phyloP scores from a whole-genome alignment of 73 alveolate species.

The Paramecium octaurelia region DNA sequence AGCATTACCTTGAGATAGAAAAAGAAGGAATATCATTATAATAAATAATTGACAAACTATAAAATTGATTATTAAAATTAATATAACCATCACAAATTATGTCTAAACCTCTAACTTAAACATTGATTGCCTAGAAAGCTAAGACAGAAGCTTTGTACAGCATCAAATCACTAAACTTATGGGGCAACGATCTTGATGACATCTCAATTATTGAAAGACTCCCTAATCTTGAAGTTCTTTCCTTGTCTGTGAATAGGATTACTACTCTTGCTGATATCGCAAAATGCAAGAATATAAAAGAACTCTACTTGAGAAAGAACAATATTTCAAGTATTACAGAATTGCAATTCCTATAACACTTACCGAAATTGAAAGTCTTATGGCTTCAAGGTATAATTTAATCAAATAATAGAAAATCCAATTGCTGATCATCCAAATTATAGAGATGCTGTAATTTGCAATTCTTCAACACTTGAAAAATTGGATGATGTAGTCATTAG shows the following conservation, averaged over 20 bases:
- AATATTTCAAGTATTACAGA: slow-evolving; percentile 79
- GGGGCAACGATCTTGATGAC: slow-evolving; percentile 89
- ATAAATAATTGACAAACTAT: background rate
- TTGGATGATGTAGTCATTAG: slow-evolving; percentile 82
- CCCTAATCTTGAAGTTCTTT: slow-evolving; percentile 86
- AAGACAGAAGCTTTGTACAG: slow-evolving; percentile 60
- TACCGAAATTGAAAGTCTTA: slow-evolving; percentile 79
- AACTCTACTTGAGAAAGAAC: slow-evolving; percentile 91
- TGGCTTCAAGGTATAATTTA: slow-evolving; percentile 80
- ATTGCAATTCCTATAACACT: slow-evolving; percentile 68
- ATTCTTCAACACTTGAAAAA: slow-evolving; percentile 77
- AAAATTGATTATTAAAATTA: background rate
- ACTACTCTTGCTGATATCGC: slow-evolving; percentile 77
- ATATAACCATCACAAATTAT: background rate
- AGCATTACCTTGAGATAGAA: background rate
- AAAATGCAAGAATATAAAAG: slow-evolving; percentile 77
- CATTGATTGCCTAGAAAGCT: slow-evolving; percentile 38
- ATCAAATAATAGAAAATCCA: slow-evolving; percentile 80
- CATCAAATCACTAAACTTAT: slow-evolving; percentile 82
- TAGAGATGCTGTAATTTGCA: slow-evolving; percentile 77
- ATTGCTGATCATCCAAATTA: slow-evolving; percentile 78
- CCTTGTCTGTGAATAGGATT: slow-evolving; percentile 85
- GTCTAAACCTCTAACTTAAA: slow-evolving; percentile 56
- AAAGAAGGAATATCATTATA: background rate
- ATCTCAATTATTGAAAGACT: slow-evolving; percentile 79